Evolutionary conservation across 306 rosid species (phyloP), one percentile per base, ranked within the genome.

Genomic region (Prunus dulcis): DNA sequence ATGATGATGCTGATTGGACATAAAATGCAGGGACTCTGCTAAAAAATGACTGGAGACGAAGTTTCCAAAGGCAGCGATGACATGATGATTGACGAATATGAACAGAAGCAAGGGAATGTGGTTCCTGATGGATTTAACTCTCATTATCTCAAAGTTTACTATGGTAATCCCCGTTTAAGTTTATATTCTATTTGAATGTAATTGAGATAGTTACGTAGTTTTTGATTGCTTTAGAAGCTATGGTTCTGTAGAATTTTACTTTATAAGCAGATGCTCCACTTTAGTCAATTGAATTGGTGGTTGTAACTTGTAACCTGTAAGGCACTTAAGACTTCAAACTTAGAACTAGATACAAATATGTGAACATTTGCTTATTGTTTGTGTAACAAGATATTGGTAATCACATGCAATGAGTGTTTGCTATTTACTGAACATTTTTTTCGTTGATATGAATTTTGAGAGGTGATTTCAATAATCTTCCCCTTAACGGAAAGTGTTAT

Each of bases 111-210:
- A 50, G 75, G 67, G 62, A 77, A 68, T 19, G 61, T 18, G 2
- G 75, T 76, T 74, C 72, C 85, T 17, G 85, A 80, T 32, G 90
- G 41, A 43, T 85, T 91, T 64, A 75, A 86, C 45, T 47, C 80
- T 20, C 78, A 79, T 74, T 87, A 87, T 76, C 90, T 91, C 75
- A 87, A 87, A 80, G 67, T 85, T 52, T 91, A 88, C 61, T 93
- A 91, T 49, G 90, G 97, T 93, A 86, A 23, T 20, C 63, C 9
- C n/a, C 1, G 22, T 75, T 9, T 22, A 0, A 2, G n/a, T 15
- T 64, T 6, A 1, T 6, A 9, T n/a, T 25, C 14, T 58, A 2
- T 41, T 13, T 19, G 7, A 1, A 9, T 73, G 57, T 68, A 12
- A 43, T 70, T 63, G 46, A 15, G 64, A 45, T 62, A 19, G 7